Percentiles rank a stretch among this genome's conserved stretches.
phyloP scores from a whole-genome alignment of 129 eudicot genomes.

The Heracleum sosnowskyi region DNA sequence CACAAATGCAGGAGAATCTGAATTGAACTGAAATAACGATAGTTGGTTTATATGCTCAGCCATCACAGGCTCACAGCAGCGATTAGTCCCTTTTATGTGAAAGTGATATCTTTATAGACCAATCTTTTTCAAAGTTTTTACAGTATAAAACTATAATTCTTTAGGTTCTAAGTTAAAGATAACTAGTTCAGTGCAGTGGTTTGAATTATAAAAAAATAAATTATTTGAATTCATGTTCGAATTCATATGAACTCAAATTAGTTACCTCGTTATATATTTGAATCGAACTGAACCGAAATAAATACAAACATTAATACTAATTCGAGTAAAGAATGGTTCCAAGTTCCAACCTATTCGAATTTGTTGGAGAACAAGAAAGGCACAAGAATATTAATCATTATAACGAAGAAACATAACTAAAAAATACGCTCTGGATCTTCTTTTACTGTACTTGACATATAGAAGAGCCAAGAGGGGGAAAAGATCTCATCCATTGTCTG shows the following conservation, averaged over 20 bases:
- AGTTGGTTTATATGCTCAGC: background rate
- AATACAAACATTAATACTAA: no score
- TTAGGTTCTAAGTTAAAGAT: background rate
- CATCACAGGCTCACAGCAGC: background rate
- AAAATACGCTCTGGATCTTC: background rate
- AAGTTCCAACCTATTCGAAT: background rate
- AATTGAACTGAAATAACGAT: background rate
- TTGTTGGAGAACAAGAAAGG: background rate
- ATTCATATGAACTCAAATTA: no score
- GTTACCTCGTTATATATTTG: no score
- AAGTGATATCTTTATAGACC: background rate
- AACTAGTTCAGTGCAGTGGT: no score
- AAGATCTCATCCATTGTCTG: background rate
- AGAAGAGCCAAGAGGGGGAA: background rate
- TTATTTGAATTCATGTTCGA: no score
- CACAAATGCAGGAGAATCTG: background rate
- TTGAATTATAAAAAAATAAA: no score
- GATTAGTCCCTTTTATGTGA: background rate
- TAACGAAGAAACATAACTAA: background rate
- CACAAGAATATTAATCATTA: background rate
- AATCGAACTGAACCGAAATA: no score
- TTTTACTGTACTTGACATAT: background rate
- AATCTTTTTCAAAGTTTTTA: background rate
- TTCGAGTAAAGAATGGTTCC: background rate
- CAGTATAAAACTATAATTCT: background rate